phyloP scores from a whole-genome alignment of 257 asterid species.

The Nicotiana paniculata region DNA sequence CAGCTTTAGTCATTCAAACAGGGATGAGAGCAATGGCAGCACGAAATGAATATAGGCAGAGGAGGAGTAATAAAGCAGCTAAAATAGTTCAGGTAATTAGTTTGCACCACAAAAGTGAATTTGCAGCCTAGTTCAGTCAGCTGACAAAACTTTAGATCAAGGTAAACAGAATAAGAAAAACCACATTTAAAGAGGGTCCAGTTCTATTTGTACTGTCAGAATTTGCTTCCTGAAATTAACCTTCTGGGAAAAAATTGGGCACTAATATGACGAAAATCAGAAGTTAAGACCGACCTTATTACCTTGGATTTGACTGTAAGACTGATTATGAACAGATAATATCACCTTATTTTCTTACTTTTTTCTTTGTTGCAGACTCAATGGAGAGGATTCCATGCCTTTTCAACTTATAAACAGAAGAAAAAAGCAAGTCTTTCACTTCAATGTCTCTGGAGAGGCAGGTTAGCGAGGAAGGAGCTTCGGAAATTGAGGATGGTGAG shows the following conservation, averaged over 20 bases:
- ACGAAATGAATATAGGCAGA: slow-evolving; percentile 59
- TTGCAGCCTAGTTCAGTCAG: background rate
- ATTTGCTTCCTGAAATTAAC: background rate
- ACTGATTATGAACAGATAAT: background rate
- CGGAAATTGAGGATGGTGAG: slow-evolving; percentile 75
- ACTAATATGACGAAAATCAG: background rate
- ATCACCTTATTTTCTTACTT: slow-evolving; percentile 1
- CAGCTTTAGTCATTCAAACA: slow-evolving; percentile 75
- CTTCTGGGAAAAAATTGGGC: background rate
- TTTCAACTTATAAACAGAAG: slow-evolving; percentile 44
- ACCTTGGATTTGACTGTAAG: background rate
- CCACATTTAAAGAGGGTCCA: background rate
- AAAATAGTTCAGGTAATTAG: slow-evolving; percentile 60
- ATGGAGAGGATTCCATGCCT: slow-evolving; percentile 75
- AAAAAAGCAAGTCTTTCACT: slow-evolving; percentile 49
- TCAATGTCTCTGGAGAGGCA: slow-evolving; percentile 93
- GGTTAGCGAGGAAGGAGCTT: slow-evolving; percentile 81
- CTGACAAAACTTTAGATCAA: background rate
- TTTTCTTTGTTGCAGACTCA: slow-evolving; percentile 42
- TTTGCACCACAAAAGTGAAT: background rate
- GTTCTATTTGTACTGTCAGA: background rate
- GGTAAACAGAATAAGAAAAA: background rate
- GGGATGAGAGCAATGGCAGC: slow-evolving; percentile 86
- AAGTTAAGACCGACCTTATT: background rate
- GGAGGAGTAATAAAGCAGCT: slow-evolving; percentile 75